These are phyloP conservation scores for Colletotrichum kahawae DNA, from an alignment of 2,329 filamentous ascomycete species.

Conservation along the genomic window DNA sequence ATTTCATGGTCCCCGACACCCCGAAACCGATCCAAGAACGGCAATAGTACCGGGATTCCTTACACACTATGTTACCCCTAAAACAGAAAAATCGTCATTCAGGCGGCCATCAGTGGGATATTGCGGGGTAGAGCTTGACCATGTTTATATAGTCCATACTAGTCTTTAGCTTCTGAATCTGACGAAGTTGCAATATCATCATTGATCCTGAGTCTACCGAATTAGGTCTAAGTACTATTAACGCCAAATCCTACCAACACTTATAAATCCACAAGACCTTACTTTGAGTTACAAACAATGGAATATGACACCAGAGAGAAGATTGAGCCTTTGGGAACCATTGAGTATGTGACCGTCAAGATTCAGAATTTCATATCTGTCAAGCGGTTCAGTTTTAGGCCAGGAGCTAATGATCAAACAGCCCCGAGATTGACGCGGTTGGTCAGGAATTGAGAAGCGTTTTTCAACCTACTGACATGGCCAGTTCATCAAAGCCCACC, in stretches of 20 bases:
- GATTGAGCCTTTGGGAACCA: background rate
- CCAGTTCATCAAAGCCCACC: background rate
- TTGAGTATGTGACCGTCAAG: background rate
- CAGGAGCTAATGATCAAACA: background rate
- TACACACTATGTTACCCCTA: background rate
- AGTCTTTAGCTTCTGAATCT: background rate
- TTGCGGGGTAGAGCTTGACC: background rate
- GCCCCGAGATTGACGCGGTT: background rate
- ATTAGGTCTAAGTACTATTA: background rate
- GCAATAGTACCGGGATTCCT: background rate
- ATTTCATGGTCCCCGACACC: background rate
- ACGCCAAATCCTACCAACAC: background rate
- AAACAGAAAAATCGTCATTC: background rate
- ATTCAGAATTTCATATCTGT: background rate
- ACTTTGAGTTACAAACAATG: background rate
- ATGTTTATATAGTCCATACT: background rate
- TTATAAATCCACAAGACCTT: rapidly evolving
- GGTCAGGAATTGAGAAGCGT: rapidly evolving
- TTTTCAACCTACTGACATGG: background rate
- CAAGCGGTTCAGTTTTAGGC: background rate
- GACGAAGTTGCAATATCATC: rapidly evolving
- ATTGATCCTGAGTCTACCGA: background rate
- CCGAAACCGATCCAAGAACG: background rate
- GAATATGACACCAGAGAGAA: background rate
- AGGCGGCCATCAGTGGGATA: background rate